Base-by-base conservation (phyloP, 2,329 filamentous ascomycete genomes). In the Hansfordia pulvinata region DNA sequence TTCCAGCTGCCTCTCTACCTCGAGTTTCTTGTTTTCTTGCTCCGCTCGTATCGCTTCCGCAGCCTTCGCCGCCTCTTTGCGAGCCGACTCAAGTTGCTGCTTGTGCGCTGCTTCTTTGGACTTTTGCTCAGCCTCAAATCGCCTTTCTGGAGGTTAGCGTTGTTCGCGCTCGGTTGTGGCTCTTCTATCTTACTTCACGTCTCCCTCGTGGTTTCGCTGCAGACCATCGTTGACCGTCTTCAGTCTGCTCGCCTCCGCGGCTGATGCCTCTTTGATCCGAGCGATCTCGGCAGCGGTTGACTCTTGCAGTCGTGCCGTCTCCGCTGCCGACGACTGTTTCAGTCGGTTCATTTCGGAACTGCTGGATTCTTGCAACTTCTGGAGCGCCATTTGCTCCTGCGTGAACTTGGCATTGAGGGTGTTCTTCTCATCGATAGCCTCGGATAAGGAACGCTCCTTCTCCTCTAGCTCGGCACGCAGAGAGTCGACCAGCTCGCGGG, bases 401-500 rank as follows among this genome's bases (percentile, higher is more conserved):
- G 77, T 72, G 11, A 82, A 49, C 29, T 64, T 59, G n/a, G 56
- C 56, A 28, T 63, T 54, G 8, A 73, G 49, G 4, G 59, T 55
- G 7, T 59, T 48, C 5, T 61, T 41, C 20, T 60, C 54, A 8
- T 54, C 50, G 25, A 65, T 56, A 2, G 53, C 49, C 20, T 64
- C 58, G 32, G 65, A 54, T 15, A 75, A 41, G 2, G 54, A 47
- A 17, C 52, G 52, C 13, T 73, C 74, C 35, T 77, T 83, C 32
- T 88, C 76, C 32, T 80, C 75, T 1, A 93, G 52, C 45, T 94
- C 78, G 4, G 64, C 64, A 26, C 83, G 74, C 17, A 98, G 59
- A 2, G 79, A 77, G 48, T 98, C 90, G 4, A 98, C 81, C 19
- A 96, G 60, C 42, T 96, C 84, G 20, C 88, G 71, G n/a, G 92